Conservation (phyloP, 2,329 filamentous ascomycete genomes). For the Alternaria arborescens region DNA sequence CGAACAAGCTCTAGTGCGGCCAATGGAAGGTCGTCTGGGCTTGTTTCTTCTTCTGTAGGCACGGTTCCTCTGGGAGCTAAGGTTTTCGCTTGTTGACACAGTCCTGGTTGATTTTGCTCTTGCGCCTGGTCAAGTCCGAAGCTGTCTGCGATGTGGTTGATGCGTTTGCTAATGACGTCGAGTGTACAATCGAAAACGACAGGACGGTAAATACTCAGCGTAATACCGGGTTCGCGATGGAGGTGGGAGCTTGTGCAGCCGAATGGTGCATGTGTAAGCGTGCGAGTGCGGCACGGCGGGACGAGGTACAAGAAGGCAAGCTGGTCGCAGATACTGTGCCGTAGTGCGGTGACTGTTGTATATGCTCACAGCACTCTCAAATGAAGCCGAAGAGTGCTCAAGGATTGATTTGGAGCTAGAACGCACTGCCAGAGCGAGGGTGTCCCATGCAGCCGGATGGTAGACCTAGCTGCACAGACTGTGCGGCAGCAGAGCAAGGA, state of each 20-base stretch:
- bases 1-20: constrained; percentile 28
- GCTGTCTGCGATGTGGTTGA: constrained; percentile 6
- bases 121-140: constrained; percentile 8
- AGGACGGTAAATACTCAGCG: constrained; percentile 35
- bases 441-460: constrained; percentile 39
- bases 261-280: constrained; percentile 32
- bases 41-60: constrained; percentile 18
- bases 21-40: constrained; percentile 25
- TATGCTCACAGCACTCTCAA: constrained; percentile 30
- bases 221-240: constrained; percentile 29
- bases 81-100: constrained; percentile 11
- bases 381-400: constrained; percentile 25
- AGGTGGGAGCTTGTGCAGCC: constrained; percentile 30
- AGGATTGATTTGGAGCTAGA: constrained; percentile 33
- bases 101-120: constrained; percentile 6
- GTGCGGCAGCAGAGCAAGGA: constrained; percentile 41
- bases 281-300: constrained; percentile 21
- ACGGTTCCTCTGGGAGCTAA: constrained; percentile 8
- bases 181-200: constrained; percentile 34
- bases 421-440: constrained; percentile 39
- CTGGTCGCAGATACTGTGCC: constrained; percentile 27
- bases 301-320: constrained; percentile 24
- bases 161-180: constrained; percentile 22
- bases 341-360: constrained; percentile 30
- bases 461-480: constrained; percentile 36